phyloP scores from a whole-genome alignment of 192 early-diverging fungal species.

The Linnemannia exigua region DNA sequence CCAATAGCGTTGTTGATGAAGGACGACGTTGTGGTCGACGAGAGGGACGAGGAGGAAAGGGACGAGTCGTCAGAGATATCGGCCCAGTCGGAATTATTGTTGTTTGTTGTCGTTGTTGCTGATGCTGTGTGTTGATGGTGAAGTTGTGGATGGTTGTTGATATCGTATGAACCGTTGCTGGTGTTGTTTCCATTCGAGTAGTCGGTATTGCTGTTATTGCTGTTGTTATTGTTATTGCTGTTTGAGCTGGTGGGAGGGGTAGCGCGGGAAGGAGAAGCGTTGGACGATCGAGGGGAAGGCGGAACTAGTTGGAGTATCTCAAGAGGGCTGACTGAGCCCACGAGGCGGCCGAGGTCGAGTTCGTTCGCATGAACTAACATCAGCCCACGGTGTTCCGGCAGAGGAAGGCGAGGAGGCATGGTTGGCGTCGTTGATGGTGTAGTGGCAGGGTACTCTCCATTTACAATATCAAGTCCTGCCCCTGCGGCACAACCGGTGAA shows the following conservation, averaged over 20 bases:
- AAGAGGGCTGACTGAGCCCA: conserved; percentile 62
- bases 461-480: background rate
- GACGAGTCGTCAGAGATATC: conserved; percentile 34
- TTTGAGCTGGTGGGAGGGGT: background rate
- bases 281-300: conserved; percentile 10
- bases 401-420: conserved; percentile 21
- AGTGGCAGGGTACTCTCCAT: background rate
- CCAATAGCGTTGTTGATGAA: conserved; percentile 14
- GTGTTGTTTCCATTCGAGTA: background rate
- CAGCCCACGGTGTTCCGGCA: conserved; percentile 58
- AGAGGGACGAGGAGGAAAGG: conserved; percentile 30
- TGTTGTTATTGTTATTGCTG: too few relatives aligned
- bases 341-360: conserved; percentile 49
- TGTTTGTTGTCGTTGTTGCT: conserved; percentile 23
- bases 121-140: conserved; percentile 35
- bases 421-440: background rate
- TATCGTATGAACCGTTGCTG: conserved; percentile 22
- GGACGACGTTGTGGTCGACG: conserved; percentile 27
- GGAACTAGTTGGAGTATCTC: conserved; percentile 62
- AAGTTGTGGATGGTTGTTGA: conserved; percentile 50
- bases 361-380: conserved; percentile 57
- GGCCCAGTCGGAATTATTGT: conserved; percentile 39
- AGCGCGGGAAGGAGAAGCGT: background rate
- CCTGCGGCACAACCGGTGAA: conserved; percentile 20
- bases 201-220: background rate